These are phyloP conservation scores for Pythium sp. DNA, from an alignment of 352 stramenopile genomes.

Conservation along the genomic window DNA sequence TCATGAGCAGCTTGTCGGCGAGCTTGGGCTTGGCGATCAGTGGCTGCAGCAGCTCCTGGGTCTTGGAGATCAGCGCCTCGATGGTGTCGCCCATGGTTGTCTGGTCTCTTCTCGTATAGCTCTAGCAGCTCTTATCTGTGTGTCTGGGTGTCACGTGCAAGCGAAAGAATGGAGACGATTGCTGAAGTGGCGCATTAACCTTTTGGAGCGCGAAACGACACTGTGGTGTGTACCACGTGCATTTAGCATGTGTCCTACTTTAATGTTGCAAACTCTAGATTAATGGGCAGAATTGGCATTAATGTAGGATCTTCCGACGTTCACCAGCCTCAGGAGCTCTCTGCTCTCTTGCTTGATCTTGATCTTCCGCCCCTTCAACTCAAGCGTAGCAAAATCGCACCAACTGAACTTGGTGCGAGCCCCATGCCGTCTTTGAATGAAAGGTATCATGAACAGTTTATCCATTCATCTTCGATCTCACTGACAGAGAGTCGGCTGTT, in stretches of 20 bases:
- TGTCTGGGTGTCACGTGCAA: neutral
- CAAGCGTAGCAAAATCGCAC: neutral
- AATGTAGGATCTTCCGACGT: neutral
- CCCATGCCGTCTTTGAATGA: neutral
- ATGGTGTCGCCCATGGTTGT: slow-evolving; percentile 52
- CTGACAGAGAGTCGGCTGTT: neutral
- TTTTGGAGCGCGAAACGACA: slow-evolving; percentile 7
- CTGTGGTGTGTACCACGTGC: slow-evolving; percentile 1
- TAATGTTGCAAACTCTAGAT: neutral
- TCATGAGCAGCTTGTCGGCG: slow-evolving; percentile 93
- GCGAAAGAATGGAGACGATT: neutral
- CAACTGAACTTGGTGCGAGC: neutral
- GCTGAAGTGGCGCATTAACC: neutral
- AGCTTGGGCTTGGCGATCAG: slow-evolving; percentile 94
- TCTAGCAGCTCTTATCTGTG: neutral
- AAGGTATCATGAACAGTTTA: neutral
- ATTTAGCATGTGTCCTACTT: neutral
- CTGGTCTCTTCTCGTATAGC: neutral
- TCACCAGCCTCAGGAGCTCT: neutral
- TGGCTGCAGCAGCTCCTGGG: slow-evolving; percentile 81
- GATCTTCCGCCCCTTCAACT: neutral
- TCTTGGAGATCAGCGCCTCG: slow-evolving; percentile 69
- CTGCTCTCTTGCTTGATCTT: neutral
- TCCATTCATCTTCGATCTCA: neutral
- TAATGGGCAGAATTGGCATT: neutral